phyloP scores from a whole-genome alignment of 768 basidiomycete genomes.

The Wakefieldia striispora region DNA sequence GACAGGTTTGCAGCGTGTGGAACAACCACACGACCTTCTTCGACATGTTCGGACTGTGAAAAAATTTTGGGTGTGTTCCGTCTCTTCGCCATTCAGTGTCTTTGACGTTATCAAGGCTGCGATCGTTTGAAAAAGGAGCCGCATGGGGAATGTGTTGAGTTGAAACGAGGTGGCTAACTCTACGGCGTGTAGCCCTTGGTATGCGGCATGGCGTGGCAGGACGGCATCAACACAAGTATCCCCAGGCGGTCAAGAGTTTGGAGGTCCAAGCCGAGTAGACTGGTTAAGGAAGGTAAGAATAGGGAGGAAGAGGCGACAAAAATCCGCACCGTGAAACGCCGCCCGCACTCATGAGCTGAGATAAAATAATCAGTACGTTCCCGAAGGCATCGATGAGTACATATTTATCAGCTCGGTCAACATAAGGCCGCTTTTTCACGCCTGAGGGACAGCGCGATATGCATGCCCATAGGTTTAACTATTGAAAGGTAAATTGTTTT shows the following conservation, averaged over 20 bases:
- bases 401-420: constrained; percentile 18
- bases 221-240: background rate
- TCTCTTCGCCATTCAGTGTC: constrained; percentile 1
- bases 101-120: constrained; percentile 14
- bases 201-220: constrained; percentile 1
- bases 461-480: constrained; percentile 15
- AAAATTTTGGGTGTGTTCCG: constrained; percentile 1
- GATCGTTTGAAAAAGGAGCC: constrained; percentile 12
- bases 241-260: background rate
- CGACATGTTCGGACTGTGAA: constrained; percentile 20
- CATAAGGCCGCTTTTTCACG: constrained; percentile 15
- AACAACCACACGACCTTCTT: constrained; percentile 1
- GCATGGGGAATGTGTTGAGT: constrained; percentile 8
- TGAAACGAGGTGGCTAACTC: constrained; percentile 6
- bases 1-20: constrained; percentile 9
- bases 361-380: background rate
- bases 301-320: background rate
- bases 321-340: constrained; percentile 1
- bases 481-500: constrained; percentile 32
- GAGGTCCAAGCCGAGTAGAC: background rate
- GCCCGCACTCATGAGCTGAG: constrained; percentile 1
- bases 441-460: constrained; percentile 6
- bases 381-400: constrained; percentile 13
- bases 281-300: background rate
- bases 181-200: background rate